phyloP scores from a whole-genome alignment of 2,329 filamentous ascomycete genomes.

The Ceratocystiopsis sp. region DNA sequence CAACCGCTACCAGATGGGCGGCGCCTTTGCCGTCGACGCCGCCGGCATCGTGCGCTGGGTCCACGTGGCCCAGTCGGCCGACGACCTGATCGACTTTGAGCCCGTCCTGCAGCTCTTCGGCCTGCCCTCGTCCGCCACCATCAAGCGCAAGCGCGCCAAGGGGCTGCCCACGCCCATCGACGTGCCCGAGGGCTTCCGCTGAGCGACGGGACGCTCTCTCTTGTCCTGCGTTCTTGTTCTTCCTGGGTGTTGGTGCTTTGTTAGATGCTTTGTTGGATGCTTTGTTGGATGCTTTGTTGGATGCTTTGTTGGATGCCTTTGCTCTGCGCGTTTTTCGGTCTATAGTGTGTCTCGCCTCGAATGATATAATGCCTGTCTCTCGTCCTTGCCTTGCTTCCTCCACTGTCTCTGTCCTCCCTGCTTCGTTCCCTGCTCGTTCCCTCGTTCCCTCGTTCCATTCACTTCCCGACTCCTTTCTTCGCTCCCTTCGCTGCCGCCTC shows the following conservation, averaged over 20 bases:
- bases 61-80: constrained; percentile 27
- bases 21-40: constrained; percentile 43
- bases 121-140: constrained; percentile 1
- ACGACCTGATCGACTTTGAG: constrained; percentile 36
- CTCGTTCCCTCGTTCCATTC: too few relatives aligned
- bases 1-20: constrained; percentile 50
- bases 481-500: too few relatives aligned
- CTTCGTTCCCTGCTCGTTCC: too few relatives aligned
- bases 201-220: not conserved
- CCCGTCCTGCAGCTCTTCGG: constrained; percentile 5
- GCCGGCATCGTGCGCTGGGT: constrained; percentile 36
- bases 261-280: not conserved
- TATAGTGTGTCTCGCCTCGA: too few relatives aligned
- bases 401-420: too few relatives aligned
- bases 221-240: not conserved
- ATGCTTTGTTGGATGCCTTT: too few relatives aligned
- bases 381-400: too few relatives aligned
- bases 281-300: too few relatives aligned
- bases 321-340: too few relatives aligned
- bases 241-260: too few relatives aligned
- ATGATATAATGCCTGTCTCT: too few relatives aligned
- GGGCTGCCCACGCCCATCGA: not conserved
- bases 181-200: not conserved
- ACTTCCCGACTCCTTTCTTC: too few relatives aligned
- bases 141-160: not conserved